Percentiles rank a stretch among this genome's conserved stretches.
phyloP scores from a whole-genome alignment of 768 basidiomycete genomes.

The Pulveroboletus ravenelii region DNA sequence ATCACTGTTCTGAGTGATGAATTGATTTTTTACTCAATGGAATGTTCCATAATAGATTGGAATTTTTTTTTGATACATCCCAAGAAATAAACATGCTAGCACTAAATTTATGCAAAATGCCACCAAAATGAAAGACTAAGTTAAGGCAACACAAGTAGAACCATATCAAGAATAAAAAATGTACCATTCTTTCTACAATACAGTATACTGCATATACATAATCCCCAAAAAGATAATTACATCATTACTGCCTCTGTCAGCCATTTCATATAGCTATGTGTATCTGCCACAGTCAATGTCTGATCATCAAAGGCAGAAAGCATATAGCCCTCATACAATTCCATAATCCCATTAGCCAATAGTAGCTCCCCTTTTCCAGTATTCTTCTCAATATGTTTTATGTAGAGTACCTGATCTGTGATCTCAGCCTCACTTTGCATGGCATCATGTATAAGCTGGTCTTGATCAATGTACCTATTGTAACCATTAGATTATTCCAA shows the following conservation, averaged over 20 bases:
- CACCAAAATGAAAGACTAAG: too few species aligned
- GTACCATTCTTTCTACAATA: too few species aligned
- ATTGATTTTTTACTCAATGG: too few species aligned
- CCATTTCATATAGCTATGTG: constrained; percentile 20
- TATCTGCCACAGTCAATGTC: constrained; percentile 2
- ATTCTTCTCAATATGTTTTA: constrained; percentile 44
- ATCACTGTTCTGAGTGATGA: too few species aligned
- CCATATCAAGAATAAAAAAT: too few species aligned
- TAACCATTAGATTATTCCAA: not conserved
- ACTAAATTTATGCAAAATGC: too few species aligned
- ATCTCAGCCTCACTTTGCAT: constrained; percentile 50
- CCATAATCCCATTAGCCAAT: constrained; percentile 11
- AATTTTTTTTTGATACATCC: too few species aligned
- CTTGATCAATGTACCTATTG: constrained; percentile 69
- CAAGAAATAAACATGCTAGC: too few species aligned
- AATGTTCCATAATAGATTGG: too few species aligned
- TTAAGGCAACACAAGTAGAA: too few species aligned
- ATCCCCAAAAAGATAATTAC: not conserved
- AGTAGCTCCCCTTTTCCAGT: constrained; percentile 16
- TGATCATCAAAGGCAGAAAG: constrained; percentile 9
- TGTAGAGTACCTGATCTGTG: constrained; percentile 56
- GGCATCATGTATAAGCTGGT: constrained; percentile 57
- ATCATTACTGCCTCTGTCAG: constrained; percentile 8
- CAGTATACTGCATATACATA: too few species aligned
- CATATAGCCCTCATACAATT: constrained; percentile 20